These are phyloP conservation scores for Lentinula detonsa DNA, from an alignment of 768 basidiomycete genomes.

Conservation along the genomic window DNA sequence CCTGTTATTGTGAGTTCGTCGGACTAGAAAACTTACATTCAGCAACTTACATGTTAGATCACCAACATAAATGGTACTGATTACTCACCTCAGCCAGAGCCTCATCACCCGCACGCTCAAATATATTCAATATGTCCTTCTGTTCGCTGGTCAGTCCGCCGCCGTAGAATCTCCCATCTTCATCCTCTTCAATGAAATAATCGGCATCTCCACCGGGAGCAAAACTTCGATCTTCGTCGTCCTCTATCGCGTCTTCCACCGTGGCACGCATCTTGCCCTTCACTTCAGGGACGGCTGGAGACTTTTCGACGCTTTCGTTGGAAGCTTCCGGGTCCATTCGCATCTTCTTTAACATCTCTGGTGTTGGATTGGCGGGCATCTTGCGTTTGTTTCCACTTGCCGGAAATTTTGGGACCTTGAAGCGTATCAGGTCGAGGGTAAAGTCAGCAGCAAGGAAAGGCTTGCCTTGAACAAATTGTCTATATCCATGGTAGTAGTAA, in stretches of 20 bases:
- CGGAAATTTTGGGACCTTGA: constrained; percentile 64
- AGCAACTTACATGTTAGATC: constrained; percentile 14
- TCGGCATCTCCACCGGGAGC: constrained; percentile 87
- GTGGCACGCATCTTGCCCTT: constrained; percentile 36
- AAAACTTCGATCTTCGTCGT: constrained; percentile 38
- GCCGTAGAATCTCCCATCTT: constrained; percentile 89
- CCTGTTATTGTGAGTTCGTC: constrained; percentile 64
- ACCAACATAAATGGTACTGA: background rate
- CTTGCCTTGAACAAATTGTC: constrained; percentile 47
- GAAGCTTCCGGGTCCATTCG: constrained; percentile 39
- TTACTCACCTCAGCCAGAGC: constrained; percentile 61
- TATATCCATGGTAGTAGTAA: constrained; percentile 33
- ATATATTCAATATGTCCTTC: constrained; percentile 93
- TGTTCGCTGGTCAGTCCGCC: constrained; percentile 90
- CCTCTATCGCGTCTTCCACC: constrained; percentile 51
- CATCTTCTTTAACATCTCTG: constrained; percentile 81
- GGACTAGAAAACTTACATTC: constrained; percentile 31
- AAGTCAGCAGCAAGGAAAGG: background rate
- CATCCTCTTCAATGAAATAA: constrained; percentile 88
- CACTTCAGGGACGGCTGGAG: constrained; percentile 6
- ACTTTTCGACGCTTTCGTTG: background rate
- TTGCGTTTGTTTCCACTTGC: constrained; percentile 62
- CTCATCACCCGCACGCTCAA: constrained; percentile 68
- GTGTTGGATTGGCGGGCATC: constrained; percentile 69
- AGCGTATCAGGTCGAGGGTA: background rate